Conservation (phyloP, 2,329 filamentous ascomycete species). For the Cercospora brassicicola region DNA sequence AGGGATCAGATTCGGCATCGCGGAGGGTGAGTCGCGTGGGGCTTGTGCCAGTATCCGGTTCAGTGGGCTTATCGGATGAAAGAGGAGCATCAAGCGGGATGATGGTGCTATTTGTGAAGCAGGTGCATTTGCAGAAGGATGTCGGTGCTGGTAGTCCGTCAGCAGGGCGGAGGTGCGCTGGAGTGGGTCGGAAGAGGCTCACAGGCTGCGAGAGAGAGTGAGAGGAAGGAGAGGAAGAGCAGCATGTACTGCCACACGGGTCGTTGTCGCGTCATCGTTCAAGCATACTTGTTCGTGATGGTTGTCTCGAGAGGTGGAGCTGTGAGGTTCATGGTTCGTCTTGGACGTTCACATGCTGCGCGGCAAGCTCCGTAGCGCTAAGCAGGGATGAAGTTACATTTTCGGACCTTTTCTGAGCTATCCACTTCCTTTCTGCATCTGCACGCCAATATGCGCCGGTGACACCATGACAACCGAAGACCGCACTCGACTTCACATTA, state of each 20-base stretch:
- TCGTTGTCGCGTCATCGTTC: constrained; percentile 12
- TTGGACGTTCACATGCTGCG: constrained; percentile 13
- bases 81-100: constrained; percentile 59
- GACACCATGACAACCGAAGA: constrained; percentile 10
- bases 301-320: neutral
- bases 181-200: constrained; percentile 24
- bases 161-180: neutral
- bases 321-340: neutral
- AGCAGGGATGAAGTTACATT: constrained; percentile 7
- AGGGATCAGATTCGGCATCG: constrained; percentile 13
- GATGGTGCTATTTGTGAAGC: constrained; percentile 66
- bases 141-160: constrained; percentile 48
- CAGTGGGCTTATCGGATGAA: constrained; percentile 25
- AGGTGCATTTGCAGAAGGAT: constrained; percentile 72
- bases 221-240: constrained; percentile 39
- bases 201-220: constrained; percentile 48
- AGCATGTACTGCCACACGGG: constrained; percentile 30
- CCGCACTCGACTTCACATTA: constrained; percentile 72
- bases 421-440: neutral
- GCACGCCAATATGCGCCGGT: constrained; percentile 9
- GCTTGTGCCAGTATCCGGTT: constrained; percentile 12
- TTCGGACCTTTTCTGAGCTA: constrained; percentile 2
- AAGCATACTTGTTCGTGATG: neutral
- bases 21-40: constrained; percentile 23
- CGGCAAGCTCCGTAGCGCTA: constrained; percentile 1